phyloP scores from a whole-genome alignment of 192 early-diverging fungal species.

The Backusella mclennaniae region DNA sequence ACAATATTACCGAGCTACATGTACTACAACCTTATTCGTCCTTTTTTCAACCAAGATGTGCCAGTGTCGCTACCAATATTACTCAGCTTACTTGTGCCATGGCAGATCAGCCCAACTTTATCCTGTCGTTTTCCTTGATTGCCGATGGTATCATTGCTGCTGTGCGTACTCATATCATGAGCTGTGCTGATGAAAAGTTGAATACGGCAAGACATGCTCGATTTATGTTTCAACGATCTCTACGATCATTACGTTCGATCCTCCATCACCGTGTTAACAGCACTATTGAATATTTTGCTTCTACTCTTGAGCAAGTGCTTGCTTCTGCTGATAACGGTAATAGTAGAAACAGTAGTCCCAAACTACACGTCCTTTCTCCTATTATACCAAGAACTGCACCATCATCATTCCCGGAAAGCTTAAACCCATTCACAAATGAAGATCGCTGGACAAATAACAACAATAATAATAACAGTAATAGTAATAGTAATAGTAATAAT shows the following conservation, averaged over 20 bases:
- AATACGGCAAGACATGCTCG: constrained; percentile 12
- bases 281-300: background rate
- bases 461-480: no score
- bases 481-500: background rate
- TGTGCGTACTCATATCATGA: constrained; percentile 10
- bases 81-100: constrained; percentile 26
- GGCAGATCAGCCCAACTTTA: constrained; percentile 15
- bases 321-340: background rate
- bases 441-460: background rate
- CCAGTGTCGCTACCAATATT: constrained; percentile 21
- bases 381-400: constrained; percentile 1
- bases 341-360: background rate
- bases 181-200: background rate
- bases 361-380: constrained; percentile 5
- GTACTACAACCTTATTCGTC: constrained; percentile 16
- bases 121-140: constrained; percentile 4
- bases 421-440: background rate
- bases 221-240: constrained; percentile 23
- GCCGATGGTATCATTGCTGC: constrained; percentile 8
- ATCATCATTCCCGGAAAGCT: background rate
- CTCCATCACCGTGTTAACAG: background rate
- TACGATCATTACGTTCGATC: constrained; percentile 11
- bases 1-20: constrained; percentile 15
- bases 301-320: background rate
- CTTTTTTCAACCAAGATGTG: constrained; percentile 21